phyloP scores from a whole-genome alignment of 768 basidiomycete genomes.

The Fistulinella prunicolor region DNA sequence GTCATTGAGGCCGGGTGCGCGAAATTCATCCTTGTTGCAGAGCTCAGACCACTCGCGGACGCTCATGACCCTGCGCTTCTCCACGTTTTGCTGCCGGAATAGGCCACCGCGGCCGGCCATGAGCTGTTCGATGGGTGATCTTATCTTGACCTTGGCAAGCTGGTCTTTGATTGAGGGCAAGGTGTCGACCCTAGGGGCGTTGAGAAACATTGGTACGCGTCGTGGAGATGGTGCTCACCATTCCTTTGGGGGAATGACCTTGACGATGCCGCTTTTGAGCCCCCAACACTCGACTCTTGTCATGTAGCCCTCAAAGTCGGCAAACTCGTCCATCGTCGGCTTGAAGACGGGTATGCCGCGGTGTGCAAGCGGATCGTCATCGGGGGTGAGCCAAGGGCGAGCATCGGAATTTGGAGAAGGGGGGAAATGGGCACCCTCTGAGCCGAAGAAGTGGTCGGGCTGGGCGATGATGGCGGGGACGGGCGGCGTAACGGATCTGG shows the following conservation, averaged over 20 bases:
- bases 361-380: conserved; percentile 74
- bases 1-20: conserved; percentile 70
- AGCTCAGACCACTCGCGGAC: conserved; percentile 86
- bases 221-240: conserved; percentile 55
- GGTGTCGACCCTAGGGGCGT: conserved; percentile 54
- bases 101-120: conserved; percentile 85
- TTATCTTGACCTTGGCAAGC: conserved; percentile 72
- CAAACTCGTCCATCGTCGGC: conserved; percentile 88
- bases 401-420: conserved; percentile 65
- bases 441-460: conserved; percentile 82
- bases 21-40: conserved; percentile 65
- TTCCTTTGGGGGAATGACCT: conserved; percentile 92
- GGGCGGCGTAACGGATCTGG: conserved; percentile 47
- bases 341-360: conserved; percentile 97
- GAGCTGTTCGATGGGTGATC: conserved; percentile 89
- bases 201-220: conserved; percentile 19
- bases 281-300: conserved; percentile 89
- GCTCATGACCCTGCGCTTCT: conserved; percentile 80
- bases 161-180: conserved; percentile 73
- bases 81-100: conserved; percentile 88
- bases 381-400: conserved; percentile 68
- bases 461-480: conserved; percentile 51
- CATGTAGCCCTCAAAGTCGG: conserved; percentile 91
- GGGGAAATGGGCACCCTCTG: conserved; percentile 42
- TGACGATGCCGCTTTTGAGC: conserved; percentile 85